These are phyloP conservation scores for Elsinoe batatas DNA, from an alignment of 2,329 filamentous ascomycete genomes.

Conservation along the genomic window DNA sequence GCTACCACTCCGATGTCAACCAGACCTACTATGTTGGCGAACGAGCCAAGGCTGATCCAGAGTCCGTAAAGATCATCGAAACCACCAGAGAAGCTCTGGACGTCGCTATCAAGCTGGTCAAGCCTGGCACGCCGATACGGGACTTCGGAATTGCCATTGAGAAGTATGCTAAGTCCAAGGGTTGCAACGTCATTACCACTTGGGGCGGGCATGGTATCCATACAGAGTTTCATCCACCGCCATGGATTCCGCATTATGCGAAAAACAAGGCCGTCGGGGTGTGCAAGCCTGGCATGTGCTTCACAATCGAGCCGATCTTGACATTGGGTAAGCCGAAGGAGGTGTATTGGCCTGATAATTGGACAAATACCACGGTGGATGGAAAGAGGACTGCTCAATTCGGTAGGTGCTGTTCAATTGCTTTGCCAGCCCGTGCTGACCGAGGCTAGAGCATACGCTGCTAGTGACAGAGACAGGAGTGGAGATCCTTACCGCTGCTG, in stretches of 20 bases:
- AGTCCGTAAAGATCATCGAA: constrained; percentile 83
- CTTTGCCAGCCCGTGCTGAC: background rate
- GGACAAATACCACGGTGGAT: constrained; percentile 90
- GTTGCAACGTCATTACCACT: constrained; percentile 85
- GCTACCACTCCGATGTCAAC: constrained; percentile 92
- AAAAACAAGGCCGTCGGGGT: constrained; percentile 96
- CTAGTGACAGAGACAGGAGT: constrained; percentile 55
- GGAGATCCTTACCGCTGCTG: background rate
- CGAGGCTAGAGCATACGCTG: constrained; percentile 58
- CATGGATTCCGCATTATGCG: constrained; percentile 91
- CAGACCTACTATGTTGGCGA: constrained; percentile 97
- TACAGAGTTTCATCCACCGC: constrained; percentile 81
- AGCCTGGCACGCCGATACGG: constrained; percentile 82
- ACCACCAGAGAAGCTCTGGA: constrained; percentile 82
- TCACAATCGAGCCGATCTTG: constrained; percentile 98
- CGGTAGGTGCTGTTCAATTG: constrained; percentile 43
- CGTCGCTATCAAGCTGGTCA: constrained; percentile 81
- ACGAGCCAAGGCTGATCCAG: constrained; percentile 69
- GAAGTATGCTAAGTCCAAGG: constrained; percentile 74
- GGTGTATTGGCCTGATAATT: constrained; percentile 96
- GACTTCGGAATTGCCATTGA: constrained; percentile 93
- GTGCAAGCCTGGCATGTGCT: constrained; percentile 93
- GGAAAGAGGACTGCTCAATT: constrained; percentile 89
- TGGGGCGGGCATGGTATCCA: constrained; percentile 97
- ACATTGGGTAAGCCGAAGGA: constrained; percentile 81